Evolutionary conservation across 257 asterid genomes (phyloP), one percentile per base, ranked within the genome.

Genomic region (Nyctanthes arbortristis): DNA sequence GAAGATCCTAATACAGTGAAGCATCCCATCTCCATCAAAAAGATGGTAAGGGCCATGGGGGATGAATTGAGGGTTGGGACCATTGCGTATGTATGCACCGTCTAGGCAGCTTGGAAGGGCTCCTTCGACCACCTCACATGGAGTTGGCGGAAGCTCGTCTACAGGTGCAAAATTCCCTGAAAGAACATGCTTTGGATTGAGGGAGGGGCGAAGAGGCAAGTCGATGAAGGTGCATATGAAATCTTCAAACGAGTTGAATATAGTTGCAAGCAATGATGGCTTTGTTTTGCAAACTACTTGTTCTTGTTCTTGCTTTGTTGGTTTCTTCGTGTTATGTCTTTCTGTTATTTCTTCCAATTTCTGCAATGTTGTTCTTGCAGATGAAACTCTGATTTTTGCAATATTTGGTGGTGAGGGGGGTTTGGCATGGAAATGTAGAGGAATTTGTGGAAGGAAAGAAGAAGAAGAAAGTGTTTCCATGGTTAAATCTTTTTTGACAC

Each of bases 11-110:
- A 87, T 25, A 5, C 81, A 62, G 58, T 87, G 96, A 31, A 89
- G 90, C 96, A 89, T 89, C 25, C 96, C 92, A 49, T 89, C 96
- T 0, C 96, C 96, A 18, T 89, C 92, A 3, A 79, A 85, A 4
- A 82, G 66, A 73, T 89, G 94, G 85, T 85, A 85, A 0, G 92
- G 92, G 0, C 90, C 90, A 4, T 65, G 77, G 5, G 91, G 93
- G 62, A 70, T 49, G 76, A 81, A 79, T 56, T 89, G 94, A 25
- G 96, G 94, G 62, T 89, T 89, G 1, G 92, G 92, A 52, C 94
- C 96, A 32, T 87, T 87, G 5, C 91, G 87, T 22, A 89, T 81
- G 72, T 87, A 89, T 0, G 86, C 87, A 0, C 96, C 93, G 25
- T 77, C 71, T 0, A 89, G 80, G 25, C 77, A 76, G 7, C 71